Evolutionary conservation across 768 basidiomycete species (phyloP), one percentile per base, ranked within the genome.

Genomic region (Phylloporus sp.): DNA sequence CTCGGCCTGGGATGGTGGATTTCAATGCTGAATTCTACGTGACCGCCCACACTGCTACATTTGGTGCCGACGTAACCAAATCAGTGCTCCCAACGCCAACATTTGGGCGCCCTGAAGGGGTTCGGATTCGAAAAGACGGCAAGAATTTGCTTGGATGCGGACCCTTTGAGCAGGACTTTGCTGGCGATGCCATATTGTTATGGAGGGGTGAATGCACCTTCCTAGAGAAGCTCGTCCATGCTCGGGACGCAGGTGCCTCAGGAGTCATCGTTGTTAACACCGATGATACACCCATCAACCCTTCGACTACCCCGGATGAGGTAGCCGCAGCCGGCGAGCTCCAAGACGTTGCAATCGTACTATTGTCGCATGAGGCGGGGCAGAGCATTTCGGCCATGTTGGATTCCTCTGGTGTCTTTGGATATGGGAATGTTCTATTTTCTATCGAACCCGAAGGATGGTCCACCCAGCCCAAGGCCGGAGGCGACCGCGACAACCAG

Each of bases 161-260:
- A 6, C 75, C 80, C 6, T 90, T 84, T 67, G 60, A 67, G 1
- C 63, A 75, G 34, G 46, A 65, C 5, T 79, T 83, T 56, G 67
- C 72, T 11, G 75, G 78, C 43, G 79, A 75, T 38, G 75, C 81
- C 5, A 64, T 93, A 22, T 64, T 97, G 15, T 74, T 88, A 15
- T 75, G 75, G 39, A 80, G 95, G 26, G 95, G 95, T 6, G 80
- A 76, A 5, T 98, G 95, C 68, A 86, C 92, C 9, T 97, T 98
- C 70, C 69, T 91, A 13, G 80, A 90, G 57, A 99, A 99, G 71
- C 75, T 95, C 15, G 45, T 82, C 12, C 56, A 76, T 40, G 94
- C 93, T 5, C 77, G 78, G 16, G 70, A 75, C 9, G 88, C 85
- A 1, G 86, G 82, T 2, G 91, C 92, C 5, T 78, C 78, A 0